Evolutionary conservation across 2,329 filamentous ascomycete genomes (phyloP), one percentile per base, ranked within the genome.

Genomic region (Aureobasidium sp.): DNA sequence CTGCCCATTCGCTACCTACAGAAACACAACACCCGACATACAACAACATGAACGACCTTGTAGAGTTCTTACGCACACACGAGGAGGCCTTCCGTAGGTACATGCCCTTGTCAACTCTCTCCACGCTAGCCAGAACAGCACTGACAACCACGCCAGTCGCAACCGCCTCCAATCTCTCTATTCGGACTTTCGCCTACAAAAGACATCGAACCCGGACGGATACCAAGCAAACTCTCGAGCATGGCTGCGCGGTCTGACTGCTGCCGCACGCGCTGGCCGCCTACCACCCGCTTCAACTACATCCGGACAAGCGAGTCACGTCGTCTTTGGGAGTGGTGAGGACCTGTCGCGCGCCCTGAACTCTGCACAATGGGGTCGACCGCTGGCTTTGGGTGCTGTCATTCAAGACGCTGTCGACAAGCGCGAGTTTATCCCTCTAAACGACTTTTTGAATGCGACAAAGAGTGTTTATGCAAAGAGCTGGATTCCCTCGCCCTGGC

Each of bases 121-220:
- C 12, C 50, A 45, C 37, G 40, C 66, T 65, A 61, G 65, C 54
- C 45, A 22, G n/a, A 15, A 27, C 24, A 22, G 11, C 24, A 19
- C 29, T 49, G 14, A 52, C 39, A 39, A 33, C 37, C 24, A 35
- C 7, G 17, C 3, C 65, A 74, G 72, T 66, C 91, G 87, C 76
- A 83, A 86, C 65, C 89, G 91, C 54, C 81, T 96, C 14, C 86
- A 90, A 14, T 92, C 91, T 5, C 85, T 96, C 49, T 96, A 95
- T 76, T 92, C 91, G 52, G 91, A 96, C 73, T 96, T 96, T 71
- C 80, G 85, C 40, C 76, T 84, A 5, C 90, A 93, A 67, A 82
- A 82, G 68, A 84, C 82, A 42, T 84, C 89, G 24, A 96, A 96
- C 70, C 90, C 91, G 1, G 90, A 95, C 72, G 91, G 90, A 69